These are phyloP conservation scores for Endocladia muricata DNA, from an alignment of 31 red algal genomes.

Conservation along the genomic window DNA sequence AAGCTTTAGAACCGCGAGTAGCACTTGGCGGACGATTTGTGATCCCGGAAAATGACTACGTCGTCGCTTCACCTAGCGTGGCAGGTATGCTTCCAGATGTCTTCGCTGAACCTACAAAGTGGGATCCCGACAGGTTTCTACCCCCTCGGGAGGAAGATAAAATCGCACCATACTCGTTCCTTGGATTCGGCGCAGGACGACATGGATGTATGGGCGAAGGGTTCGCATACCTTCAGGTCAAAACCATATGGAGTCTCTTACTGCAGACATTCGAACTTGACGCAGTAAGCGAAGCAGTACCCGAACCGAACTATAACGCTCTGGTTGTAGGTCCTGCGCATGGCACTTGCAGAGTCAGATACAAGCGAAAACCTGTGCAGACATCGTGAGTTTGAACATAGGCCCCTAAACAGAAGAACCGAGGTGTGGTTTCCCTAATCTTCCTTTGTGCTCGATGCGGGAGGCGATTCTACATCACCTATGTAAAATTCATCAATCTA, in stretches of 20 bases:
- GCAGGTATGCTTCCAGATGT: slow-evolving; percentile 85
- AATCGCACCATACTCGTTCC: slow-evolving; percentile 81
- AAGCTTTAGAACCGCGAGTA: slow-evolving; percentile 72
- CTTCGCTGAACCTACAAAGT: slow-evolving; percentile 83
- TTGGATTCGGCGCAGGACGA: slow-evolving; percentile 96
- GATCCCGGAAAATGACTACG: slow-evolving; percentile 82
- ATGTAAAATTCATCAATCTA: slow-evolving; percentile 84
- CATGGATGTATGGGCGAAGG: slow-evolving; percentile 99
- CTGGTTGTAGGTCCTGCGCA: slow-evolving; percentile 87
- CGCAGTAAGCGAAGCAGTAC: slow-evolving; percentile 62
- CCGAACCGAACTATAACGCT: slow-evolving; percentile 75
- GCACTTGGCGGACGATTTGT: slow-evolving; percentile 65
- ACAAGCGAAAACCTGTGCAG: slow-evolving; percentile 56
- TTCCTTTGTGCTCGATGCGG: slow-evolving; percentile 22
- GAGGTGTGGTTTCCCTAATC: no score
- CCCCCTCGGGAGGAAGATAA: slow-evolving; percentile 92
- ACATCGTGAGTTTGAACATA: neutral
- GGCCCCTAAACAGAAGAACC: neutral
- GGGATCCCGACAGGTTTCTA: slow-evolving; percentile 95
- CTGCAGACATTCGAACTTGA: slow-evolving; percentile 83
- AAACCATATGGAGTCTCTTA: slow-evolving; percentile 96
- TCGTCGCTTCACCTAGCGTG: slow-evolving; percentile 89
- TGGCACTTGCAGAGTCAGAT: slow-evolving; percentile 56
- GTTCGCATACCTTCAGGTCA: slow-evolving; percentile 99
- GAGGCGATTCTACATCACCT: slow-evolving; percentile 37